Percentiles rank a stretch among this genome's conserved stretches.
phyloP scores from a whole-genome alignment of 225 moss, liverwort and hornwort genomes.

The Physcomitrium patens region DNA sequence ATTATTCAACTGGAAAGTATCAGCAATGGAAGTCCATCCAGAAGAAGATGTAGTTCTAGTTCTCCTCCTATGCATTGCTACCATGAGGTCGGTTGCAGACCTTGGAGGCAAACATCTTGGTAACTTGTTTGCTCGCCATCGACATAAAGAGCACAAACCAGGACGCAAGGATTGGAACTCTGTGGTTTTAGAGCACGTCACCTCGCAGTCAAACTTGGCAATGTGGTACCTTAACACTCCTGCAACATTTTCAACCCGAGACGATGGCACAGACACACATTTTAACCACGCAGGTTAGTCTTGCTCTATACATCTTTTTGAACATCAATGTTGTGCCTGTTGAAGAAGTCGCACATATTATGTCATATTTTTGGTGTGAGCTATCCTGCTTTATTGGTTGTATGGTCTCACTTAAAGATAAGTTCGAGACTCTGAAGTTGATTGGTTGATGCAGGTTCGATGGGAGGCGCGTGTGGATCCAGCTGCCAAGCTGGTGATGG shows the following conservation, averaged over 20 bases:
- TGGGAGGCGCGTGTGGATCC: slow-evolving; percentile 46
- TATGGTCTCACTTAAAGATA: background rate
- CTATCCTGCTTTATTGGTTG: background rate
- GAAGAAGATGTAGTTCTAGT: slow-evolving; percentile 66
- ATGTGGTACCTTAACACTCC: slow-evolving; percentile 59
- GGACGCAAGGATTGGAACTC: slow-evolving; percentile 68
- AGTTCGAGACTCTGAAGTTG: slow-evolving; percentile 1
- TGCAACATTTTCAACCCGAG: background rate
- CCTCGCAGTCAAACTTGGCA: slow-evolving; percentile 39
- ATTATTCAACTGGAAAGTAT: slow-evolving; percentile 66
- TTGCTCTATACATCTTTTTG: background rate
- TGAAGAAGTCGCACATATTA: too few species aligned
- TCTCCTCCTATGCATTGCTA: slow-evolving; percentile 65
- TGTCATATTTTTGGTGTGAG: background rate
- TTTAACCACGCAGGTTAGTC: slow-evolving; percentile 24
- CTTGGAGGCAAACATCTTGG: slow-evolving; percentile 59
- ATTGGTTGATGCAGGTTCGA: slow-evolving; percentile 25
- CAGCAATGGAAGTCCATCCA: slow-evolving; percentile 65
- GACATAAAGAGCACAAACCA: slow-evolving; percentile 47
- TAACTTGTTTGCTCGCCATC: slow-evolving; percentile 44
- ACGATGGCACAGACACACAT: slow-evolving; percentile 10
- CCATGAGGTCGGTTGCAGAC: slow-evolving; percentile 57
- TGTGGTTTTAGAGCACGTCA: slow-evolving; percentile 56
- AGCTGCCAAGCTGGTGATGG: slow-evolving; percentile 42
- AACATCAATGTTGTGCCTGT: background rate